Percentiles rank a stretch among this genome's conserved stretches.
Evolutionary conservation across 768 basidiomycete species (phyloP).

Genomic region (Leccinum rimulosum): DNA sequence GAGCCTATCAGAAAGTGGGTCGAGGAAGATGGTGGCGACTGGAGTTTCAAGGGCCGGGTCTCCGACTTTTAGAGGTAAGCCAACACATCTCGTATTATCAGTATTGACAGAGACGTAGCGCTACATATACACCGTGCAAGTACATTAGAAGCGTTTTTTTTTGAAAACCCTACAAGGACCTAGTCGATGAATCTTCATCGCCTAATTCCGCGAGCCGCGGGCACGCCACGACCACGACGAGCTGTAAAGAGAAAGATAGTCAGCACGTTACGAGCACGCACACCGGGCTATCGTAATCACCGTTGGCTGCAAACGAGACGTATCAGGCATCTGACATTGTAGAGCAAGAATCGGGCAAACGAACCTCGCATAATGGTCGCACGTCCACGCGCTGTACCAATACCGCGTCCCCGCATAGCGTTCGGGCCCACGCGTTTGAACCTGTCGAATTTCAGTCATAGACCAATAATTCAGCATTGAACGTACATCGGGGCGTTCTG

Average conservation of each 20-base stretch:
- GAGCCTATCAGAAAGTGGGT: conserved; percentile 73
- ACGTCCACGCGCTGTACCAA: conserved; percentile 97
- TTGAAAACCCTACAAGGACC: background rate
- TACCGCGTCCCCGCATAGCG: conserved; percentile 98
- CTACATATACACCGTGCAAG: conserved; percentile 17
- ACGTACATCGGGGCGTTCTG: conserved; percentile 98
- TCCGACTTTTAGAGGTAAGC: conserved; percentile 66
- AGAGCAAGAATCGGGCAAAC: conserved; percentile 27
- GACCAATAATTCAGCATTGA: conserved; percentile 3
- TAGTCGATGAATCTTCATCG: conserved; percentile 45
- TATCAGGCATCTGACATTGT: conserved; percentile 17
- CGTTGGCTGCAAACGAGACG: conserved; percentile 59
- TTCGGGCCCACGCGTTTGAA: conserved; percentile 99
- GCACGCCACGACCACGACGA: conserved; percentile 84
- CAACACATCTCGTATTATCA: conserved; percentile 4
- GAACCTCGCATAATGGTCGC: conserved; percentile 97
- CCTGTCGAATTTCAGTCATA: conserved; percentile 47
- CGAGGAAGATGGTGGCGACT: conserved; percentile 60
- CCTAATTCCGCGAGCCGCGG: conserved; percentile 75
- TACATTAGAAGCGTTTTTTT: conserved; percentile 15
- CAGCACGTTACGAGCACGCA: conserved; percentile 13
- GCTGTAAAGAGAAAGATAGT: conserved; percentile 42
- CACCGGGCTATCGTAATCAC: conserved; percentile 37
- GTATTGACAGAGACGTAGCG: conserved; percentile 4
- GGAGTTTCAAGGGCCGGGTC: conserved; percentile 89